These are phyloP conservation scores for Fusarium sp. DNA, from an alignment of 2,329 filamentous ascomycete genomes.

Conservation along the genomic window DNA sequence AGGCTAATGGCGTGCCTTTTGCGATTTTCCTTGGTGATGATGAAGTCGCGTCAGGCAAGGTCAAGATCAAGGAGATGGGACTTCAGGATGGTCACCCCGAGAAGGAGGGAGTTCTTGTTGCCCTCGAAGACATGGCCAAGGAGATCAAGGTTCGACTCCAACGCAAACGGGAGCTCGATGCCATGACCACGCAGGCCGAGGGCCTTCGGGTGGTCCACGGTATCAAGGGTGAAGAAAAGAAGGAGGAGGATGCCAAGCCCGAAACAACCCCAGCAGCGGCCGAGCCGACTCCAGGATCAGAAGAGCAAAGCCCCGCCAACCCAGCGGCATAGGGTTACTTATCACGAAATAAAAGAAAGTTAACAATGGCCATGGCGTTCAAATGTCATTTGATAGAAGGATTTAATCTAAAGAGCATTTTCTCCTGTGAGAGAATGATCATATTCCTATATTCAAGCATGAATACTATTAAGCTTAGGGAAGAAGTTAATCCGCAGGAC, in stretches of 20 bases:
- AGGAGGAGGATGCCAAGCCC: constrained; percentile 21
- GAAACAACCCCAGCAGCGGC: constrained; percentile 22
- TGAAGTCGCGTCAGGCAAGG: constrained; percentile 83
- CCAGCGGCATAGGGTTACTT: constrained; percentile 15
- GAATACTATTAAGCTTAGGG: not conserved
- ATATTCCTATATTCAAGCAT: not conserved
- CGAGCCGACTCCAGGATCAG: constrained; percentile 19
- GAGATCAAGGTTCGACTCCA: constrained; percentile 67
- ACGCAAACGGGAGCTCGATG: constrained; percentile 58
- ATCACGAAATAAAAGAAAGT: constrained; percentile 29
- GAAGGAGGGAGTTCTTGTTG: constrained; percentile 85
- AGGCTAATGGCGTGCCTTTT: constrained; percentile 81
- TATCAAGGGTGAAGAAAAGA: constrained; percentile 51
- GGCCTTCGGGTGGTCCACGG: constrained; percentile 60
- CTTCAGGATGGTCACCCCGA: constrained; percentile 85
- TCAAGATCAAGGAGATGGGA: constrained; percentile 84
- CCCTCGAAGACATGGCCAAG: constrained; percentile 68
- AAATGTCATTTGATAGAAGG: constrained; percentile 29
- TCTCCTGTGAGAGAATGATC: constrained; percentile 8
- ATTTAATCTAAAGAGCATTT: constrained; percentile 7
- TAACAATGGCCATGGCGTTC: constrained; percentile 32
- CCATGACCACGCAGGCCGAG: constrained; percentile 56
- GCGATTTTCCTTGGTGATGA: constrained; percentile 92
- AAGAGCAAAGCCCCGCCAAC: constrained; percentile 26
- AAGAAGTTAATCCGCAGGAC: constrained; percentile 23